Conservation (phyloP, 208 protist genomes). For the Naegleria lovaniensis region DNA sequence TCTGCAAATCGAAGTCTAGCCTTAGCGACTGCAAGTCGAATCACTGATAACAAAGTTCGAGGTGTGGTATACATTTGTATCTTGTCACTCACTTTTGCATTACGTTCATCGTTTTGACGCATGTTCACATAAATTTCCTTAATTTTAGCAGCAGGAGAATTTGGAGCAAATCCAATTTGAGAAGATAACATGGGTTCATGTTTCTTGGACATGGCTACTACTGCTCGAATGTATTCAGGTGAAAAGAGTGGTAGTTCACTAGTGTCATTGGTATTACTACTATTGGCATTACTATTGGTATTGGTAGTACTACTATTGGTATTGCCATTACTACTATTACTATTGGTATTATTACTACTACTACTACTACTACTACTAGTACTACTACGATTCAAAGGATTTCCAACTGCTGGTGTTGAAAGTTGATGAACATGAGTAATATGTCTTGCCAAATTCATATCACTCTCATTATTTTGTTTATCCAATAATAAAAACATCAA, state of each 20-base stretch:
- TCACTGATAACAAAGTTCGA: not conserved
- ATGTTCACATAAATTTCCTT: not conserved
- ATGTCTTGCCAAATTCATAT: constrained; percentile 86
- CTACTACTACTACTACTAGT: not conserved
- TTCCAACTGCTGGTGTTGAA: too few relatives aligned
- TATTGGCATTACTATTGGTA: not conserved
- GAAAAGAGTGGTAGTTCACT: not conserved
- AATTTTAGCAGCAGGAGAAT: not conserved
- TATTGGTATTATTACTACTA: not conserved
- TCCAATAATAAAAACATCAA: constrained; percentile 80
- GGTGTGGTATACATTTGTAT: constrained; percentile 24
- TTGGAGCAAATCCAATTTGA: not conserved
- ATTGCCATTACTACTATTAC: not conserved
- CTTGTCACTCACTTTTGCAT: not conserved
- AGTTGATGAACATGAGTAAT: constrained; percentile 68
- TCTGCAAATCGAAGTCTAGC: constrained; percentile 9
- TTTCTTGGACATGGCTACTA: not conserved
- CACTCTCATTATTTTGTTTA: constrained; percentile 69
- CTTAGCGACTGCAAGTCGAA: not conserved
- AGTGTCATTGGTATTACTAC: too few relatives aligned
- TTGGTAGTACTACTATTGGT: not conserved
- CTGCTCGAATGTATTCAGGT: not conserved
- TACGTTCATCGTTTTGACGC: not conserved
- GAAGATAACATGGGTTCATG: not conserved
- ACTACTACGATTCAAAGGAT: too few relatives aligned